Evolutionary conservation across 768 basidiomycete species (phyloP).

Genomic region (Suillus decipiens): DNA sequence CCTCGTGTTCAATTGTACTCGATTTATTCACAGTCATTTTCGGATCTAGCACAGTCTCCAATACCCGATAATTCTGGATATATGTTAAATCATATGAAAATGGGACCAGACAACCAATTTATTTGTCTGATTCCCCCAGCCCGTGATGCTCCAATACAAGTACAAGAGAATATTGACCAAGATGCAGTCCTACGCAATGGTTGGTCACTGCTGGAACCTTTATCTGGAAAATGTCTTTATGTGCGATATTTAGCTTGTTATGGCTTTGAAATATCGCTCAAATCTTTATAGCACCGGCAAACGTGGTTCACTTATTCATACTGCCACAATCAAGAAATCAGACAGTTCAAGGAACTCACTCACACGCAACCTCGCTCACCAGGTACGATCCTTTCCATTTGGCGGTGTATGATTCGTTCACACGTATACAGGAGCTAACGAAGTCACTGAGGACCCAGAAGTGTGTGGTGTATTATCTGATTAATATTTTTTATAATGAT

Average conservation of each 20-base stretch:
- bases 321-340: conserved; percentile 92
- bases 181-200: conserved; percentile 71
- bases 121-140: conserved; percentile 78
- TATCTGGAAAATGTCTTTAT: conserved; percentile 82
- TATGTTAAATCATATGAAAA: conserved; percentile 72
- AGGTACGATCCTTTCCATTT: conserved; percentile 43
- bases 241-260: conserved; percentile 51
- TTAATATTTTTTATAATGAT: conserved; percentile 23
- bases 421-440: conserved; percentile 57
- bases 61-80: conserved; percentile 35
- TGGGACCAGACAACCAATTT: conserved; percentile 69
- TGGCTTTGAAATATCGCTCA: conserved; percentile 29
- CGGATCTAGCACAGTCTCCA: conserved; percentile 22
- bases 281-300: conserved; percentile 69
- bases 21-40: conserved; percentile 17
- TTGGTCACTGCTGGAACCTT: conserved; percentile 81
- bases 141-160: conserved; percentile 42
- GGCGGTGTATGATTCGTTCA: conserved; percentile 19
- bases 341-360: conserved; percentile 89
- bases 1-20: conserved; percentile 20
- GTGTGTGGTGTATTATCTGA: conserved; percentile 45
- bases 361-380: conserved; percentile 63
- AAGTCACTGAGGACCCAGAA: conserved; percentile 84
- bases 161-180: conserved; percentile 55
- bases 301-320: conserved; percentile 98